Percentiles rank a stretch among this genome's conserved stretches.
Conservation (phyloP, 2,329 filamentous ascomycete genomes). For the Orbilia blumenaviensis region DNA sequence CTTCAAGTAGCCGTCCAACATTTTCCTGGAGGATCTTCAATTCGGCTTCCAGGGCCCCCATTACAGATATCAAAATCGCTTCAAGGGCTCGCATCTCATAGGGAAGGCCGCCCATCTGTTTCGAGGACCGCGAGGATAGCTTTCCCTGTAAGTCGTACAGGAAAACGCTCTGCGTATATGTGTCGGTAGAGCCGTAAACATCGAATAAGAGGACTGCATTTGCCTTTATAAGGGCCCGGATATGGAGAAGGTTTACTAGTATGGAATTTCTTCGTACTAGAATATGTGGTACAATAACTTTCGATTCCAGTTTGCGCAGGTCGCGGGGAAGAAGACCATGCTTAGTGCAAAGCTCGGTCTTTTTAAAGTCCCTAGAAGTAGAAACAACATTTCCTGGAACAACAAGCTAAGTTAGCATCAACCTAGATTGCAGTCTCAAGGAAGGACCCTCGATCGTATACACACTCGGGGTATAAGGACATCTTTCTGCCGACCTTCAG, state of each 20-base stretch:
- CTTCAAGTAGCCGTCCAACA: constrained; percentile 84
- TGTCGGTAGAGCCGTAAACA: constrained; percentile 91
- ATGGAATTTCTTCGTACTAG: constrained; percentile 92
- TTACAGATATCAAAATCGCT: constrained; percentile 92
- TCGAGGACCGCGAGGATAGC: constrained; percentile 67
- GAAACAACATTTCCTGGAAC: constrained; percentile 75
- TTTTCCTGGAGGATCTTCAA: constrained; percentile 94
- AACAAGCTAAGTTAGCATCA: background rate
- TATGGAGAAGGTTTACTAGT: constrained; percentile 92
- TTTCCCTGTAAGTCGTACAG: constrained; percentile 98
- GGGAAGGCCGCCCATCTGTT: constrained; percentile 73
- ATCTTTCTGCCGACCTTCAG: constrained; percentile 69
- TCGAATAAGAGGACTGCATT: constrained; percentile 96
- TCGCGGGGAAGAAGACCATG: constrained; percentile 93
- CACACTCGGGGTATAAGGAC: constrained; percentile 16
- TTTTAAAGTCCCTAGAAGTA: constrained; percentile 95
- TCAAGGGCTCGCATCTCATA: constrained; percentile 97
- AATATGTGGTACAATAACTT: constrained; percentile 85
- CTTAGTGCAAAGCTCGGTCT: constrained; percentile 96
- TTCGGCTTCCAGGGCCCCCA: constrained; percentile 88
- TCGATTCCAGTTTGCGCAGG: constrained; percentile 96
- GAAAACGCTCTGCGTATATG: constrained; percentile 94
- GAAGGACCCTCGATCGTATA: constrained; percentile 10
- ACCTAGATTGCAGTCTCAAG: constrained; percentile 2
- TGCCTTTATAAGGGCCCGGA: constrained; percentile 93